Percentiles rank a stretch among this genome's conserved stretches.
Evolutionary conservation across 768 basidiomycete genomes (phyloP).

Genomic region (Saitozyma sp.): DNA sequence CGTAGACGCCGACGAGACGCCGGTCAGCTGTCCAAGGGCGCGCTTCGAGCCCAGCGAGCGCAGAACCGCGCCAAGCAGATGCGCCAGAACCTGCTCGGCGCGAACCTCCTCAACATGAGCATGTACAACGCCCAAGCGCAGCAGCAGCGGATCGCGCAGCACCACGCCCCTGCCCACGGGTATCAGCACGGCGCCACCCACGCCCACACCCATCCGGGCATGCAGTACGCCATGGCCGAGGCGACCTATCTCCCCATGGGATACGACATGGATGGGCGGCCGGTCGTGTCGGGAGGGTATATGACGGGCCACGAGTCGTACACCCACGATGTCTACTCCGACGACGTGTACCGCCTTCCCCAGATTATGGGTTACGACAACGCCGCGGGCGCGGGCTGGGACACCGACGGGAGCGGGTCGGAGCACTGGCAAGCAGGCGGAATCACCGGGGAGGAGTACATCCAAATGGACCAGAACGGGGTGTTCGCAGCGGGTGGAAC

Average conservation of each 20-base stretch:
- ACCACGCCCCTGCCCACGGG: conserved; percentile 7
- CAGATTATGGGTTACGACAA: conserved; percentile 21
- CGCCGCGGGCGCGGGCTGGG: not conserved
- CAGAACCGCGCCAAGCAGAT: conserved; percentile 44
- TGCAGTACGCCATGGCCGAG: conserved; percentile 26
- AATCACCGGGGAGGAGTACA: not conserved
- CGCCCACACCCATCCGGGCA: conserved; percentile 11
- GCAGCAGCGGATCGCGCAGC: conserved; percentile 13
- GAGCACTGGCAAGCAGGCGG: not conserved
- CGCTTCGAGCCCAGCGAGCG: conserved; percentile 46
- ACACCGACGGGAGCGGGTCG: not conserved
- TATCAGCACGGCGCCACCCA: not conserved
- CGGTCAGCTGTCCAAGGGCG: conserved; percentile 52
- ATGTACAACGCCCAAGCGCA: conserved; percentile 34
- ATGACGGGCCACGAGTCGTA: conserved; percentile 6
- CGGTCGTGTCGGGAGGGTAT: conserved; percentile 10
- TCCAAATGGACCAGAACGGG: no score
- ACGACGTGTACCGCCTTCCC: conserved; percentile 38
- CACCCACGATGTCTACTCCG: conserved; percentile 8
- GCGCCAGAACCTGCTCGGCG: conserved; percentile 47
- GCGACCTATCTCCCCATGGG: conserved; percentile 26
- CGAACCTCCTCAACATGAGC: conserved; percentile 38
- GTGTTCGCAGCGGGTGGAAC: no score
- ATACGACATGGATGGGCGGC: conserved; percentile 30
- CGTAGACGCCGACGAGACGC: conserved; percentile 41